Percentiles rank a stretch among this genome's conserved stretches.
Conservation (phyloP, 768 basidiomycete genomes). For the Imleria badia region DNA sequence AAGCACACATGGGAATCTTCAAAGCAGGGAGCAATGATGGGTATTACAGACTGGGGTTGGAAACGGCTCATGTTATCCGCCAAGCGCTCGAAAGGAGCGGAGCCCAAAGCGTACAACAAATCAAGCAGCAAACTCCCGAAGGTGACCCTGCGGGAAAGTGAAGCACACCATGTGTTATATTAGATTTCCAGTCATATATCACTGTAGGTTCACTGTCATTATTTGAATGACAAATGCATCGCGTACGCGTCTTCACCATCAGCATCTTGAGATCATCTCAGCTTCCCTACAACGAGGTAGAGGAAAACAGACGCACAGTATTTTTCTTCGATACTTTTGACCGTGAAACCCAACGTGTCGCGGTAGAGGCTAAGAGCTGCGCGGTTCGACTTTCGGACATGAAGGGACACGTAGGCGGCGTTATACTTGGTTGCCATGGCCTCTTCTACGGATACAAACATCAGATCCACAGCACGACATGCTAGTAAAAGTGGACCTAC, state of each 20-base stretch:
- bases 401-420: slow-evolving; percentile 81
- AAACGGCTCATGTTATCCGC: slow-evolving; percentile 59
- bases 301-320: slow-evolving; percentile 69
- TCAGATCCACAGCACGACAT: slow-evolving; percentile 1
- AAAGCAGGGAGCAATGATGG: slow-evolving; percentile 78
- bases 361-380: slow-evolving; percentile 87
- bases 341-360: slow-evolving; percentile 87
- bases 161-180: slow-evolving; percentile 13
- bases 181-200: slow-evolving; percentile 4
- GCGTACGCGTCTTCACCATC: slow-evolving; percentile 95
- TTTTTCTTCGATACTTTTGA: slow-evolving; percentile 80
- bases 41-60: slow-evolving; percentile 82
- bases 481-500: slow-evolving; percentile 47
- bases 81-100: slow-evolving; percentile 44
- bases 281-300: neutral
- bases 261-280: slow-evolving; percentile 57
- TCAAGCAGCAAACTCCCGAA: neutral
- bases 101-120: neutral
- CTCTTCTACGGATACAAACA: slow-evolving; percentile 54
- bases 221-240: slow-evolving; percentile 70
- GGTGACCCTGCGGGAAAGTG: neutral
- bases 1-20: slow-evolving; percentile 92
- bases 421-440: slow-evolving; percentile 90
- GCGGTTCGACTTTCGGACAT: slow-evolving; percentile 93
- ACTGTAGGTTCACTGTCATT: slow-evolving; percentile 9